Base-by-base conservation (phyloP, 139 green algal species). In the Cymbomonas tetramitiformis region DNA sequence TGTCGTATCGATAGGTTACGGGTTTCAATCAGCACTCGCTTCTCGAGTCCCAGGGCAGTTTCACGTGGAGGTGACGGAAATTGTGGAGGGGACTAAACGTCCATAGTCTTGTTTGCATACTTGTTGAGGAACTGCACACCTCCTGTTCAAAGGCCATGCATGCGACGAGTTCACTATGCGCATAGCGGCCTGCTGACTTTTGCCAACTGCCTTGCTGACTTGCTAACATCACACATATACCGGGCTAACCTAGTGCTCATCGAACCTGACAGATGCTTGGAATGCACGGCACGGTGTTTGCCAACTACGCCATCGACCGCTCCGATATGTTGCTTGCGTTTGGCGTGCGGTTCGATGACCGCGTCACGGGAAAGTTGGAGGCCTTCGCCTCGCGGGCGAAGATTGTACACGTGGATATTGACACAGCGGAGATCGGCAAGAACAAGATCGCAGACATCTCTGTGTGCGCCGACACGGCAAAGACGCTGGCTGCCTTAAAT, bases 341-440 rank as follows among this genome's bases (percentile, higher is more conserved):
- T 46, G 92, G 92, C 30, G 91, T 96, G 57, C 79, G 92, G n/a
- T 99, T 99, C 70, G 92, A 99, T 53, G 92, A 99, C 73, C 89
- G 92, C 38, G 92, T 99, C 36, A 99, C 92, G 0, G 87, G 89
- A 64, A 95, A 94, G 79, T 79, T 99, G 43, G 90, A 97, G 61
- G 66, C 77, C 5, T 99, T 99, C 75, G 91, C 91, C 0, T 63
- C 73, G 30, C 76, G 74, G 24, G 75, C 91, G 7, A 75, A 74
- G 60, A 95, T 99, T 65, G 81, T 97, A 53, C 91, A 99, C 76
- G 83, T 99, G 33, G 92, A 99, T 69, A 93, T 99, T 51, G 92
- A 99, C 74, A 79, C 91, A 0, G 92, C 92, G 1, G 90, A 99
- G 79, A 95, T 99, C 64, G 58, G 83, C 70, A 99, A 99, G 82